A percentile compares a stretch with the other conserved stretches of the same genome.
phyloP scores from a whole-genome alignment of 2,329 filamentous ascomycete species.

The Cladorrhinum sp. region DNA sequence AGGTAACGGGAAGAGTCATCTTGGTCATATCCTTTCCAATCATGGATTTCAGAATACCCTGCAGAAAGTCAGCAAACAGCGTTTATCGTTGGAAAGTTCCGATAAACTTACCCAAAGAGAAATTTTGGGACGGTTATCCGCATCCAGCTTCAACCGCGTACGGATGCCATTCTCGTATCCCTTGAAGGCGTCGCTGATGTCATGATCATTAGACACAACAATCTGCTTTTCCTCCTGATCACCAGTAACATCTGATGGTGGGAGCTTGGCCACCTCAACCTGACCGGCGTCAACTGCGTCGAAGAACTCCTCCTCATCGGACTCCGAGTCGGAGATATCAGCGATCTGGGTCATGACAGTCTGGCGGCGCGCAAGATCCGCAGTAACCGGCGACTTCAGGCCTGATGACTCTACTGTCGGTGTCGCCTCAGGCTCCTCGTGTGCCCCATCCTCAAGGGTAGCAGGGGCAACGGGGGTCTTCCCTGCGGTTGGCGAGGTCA shows the following conservation, averaged over 20 bases:
- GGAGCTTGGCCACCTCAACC: constrained; percentile 73
- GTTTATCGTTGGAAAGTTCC: neutral
- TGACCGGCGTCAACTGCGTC: constrained; percentile 93
- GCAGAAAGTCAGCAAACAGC: constrained; percentile 25
- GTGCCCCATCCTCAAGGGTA: constrained; percentile 34
- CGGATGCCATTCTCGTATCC: constrained; percentile 91
- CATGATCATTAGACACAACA: constrained; percentile 46
- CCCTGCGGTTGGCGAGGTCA: constrained; percentile 31
- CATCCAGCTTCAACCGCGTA: constrained; percentile 78
- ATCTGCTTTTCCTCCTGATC: constrained; percentile 46
- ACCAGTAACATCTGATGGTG: constrained; percentile 43
- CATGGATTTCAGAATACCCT: constrained; percentile 98
- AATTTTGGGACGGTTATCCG: constrained; percentile 88
- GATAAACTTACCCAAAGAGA: constrained; percentile 78
- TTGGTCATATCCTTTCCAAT: constrained; percentile 99
- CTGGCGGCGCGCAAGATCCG: constrained; percentile 51
- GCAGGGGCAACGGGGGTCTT: constrained; percentile 30
- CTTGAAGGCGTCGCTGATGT: constrained; percentile 75
- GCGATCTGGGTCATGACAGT: constrained; percentile 68
- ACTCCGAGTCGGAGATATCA: constrained; percentile 75
- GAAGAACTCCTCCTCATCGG: constrained; percentile 91
- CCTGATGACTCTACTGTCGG: constrained; percentile 26
- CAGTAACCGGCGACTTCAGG: constrained; percentile 42
- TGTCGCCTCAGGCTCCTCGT: constrained; percentile 25
- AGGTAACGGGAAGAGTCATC: constrained; percentile 97